Evolutionary conservation across 1,139 yeast species (phyloP).

Genomic region (Scheffersomyces segobiensis): DNA sequence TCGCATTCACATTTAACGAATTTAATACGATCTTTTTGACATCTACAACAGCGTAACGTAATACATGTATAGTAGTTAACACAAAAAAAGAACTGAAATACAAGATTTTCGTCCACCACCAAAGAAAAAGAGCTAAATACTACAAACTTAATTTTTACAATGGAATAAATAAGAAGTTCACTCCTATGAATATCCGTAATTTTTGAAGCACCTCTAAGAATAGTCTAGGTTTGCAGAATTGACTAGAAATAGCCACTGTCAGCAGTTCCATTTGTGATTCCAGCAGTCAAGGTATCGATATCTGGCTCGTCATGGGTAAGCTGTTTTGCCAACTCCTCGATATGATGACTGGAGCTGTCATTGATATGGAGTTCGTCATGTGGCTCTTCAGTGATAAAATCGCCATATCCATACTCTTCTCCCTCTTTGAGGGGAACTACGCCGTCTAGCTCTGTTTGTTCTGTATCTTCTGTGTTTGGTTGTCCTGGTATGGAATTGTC

Average conservation of each 20-base stretch:
- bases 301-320: slow-evolving; percentile 31
- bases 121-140: background rate
- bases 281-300: slow-evolving; percentile 35
- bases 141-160: background rate
- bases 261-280: slow-evolving; percentile 23
- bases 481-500: slow-evolving; percentile 3
- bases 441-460: background rate
- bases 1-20: background rate
- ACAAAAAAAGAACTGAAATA: background rate
- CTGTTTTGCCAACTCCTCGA: slow-evolving; percentile 31
- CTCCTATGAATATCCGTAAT: background rate
- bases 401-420: slow-evolving; percentile 32
- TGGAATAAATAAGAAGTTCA: background rate
- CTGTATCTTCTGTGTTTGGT: slow-evolving; percentile 3
- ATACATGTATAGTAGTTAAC: background rate
- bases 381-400: slow-evolving; percentile 23
- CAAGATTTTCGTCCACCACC: background rate
- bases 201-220: background rate
- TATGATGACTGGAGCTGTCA: slow-evolving; percentile 10
- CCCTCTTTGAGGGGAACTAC: slow-evolving; percentile 1
- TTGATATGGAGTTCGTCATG: slow-evolving; percentile 8
- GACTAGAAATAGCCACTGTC: slow-evolving; percentile 15
- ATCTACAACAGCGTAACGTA: background rate
- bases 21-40: background rate
- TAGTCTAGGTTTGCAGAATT: background rate